A percentile compares a stretch with the other conserved stretches of the same genome.
Evolutionary conservation across 2,329 filamentous ascomycete genomes (phyloP).

Genomic region (Blastomyces gilchristii): DNA sequence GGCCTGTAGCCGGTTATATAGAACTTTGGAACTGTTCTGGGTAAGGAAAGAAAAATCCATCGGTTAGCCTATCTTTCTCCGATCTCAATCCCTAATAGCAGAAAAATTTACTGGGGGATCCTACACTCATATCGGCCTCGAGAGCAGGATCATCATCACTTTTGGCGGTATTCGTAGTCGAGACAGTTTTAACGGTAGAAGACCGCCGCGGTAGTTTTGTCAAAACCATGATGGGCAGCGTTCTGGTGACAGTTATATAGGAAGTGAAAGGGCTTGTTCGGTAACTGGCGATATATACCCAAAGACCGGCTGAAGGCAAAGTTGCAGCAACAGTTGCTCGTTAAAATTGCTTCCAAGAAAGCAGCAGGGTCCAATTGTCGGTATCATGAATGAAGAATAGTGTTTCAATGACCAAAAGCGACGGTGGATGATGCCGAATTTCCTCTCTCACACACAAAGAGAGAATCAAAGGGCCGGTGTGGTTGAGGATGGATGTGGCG

Average conservation of each 20-base stretch:
- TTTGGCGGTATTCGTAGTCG: slow-evolving; percentile 11
- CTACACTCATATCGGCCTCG: slow-evolving; percentile 31
- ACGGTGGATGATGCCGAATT: neutral
- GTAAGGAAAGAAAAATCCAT: neutral
- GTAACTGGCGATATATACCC: neutral
- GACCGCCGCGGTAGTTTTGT: slow-evolving; percentile 27
- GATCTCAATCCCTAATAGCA: neutral
- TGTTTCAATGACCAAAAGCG: neutral
- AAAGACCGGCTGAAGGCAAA: neutral
- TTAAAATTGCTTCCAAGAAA: neutral
- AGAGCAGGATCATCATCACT: slow-evolving; percentile 26
- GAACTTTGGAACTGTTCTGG: slow-evolving; percentile 52
- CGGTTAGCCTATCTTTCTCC: neutral
- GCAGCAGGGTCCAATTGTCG: neutral
- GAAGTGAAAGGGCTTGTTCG: neutral
- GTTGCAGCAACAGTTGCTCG: neutral
- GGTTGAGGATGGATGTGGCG: neutral
- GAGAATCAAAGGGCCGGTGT: neutral
- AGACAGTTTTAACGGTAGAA: slow-evolving; percentile 9
- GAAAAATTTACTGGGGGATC: neutral
- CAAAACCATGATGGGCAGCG: slow-evolving; percentile 5
- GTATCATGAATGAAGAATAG: neutral
- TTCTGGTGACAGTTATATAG: neutral
- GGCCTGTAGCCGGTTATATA: slow-evolving; percentile 78
- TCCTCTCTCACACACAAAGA: neutral